Evolutionary conservation across 257 asterid genomes (phyloP), one percentile per base, ranked within the genome.

Genomic region (Haberlea rhodopensis): DNA sequence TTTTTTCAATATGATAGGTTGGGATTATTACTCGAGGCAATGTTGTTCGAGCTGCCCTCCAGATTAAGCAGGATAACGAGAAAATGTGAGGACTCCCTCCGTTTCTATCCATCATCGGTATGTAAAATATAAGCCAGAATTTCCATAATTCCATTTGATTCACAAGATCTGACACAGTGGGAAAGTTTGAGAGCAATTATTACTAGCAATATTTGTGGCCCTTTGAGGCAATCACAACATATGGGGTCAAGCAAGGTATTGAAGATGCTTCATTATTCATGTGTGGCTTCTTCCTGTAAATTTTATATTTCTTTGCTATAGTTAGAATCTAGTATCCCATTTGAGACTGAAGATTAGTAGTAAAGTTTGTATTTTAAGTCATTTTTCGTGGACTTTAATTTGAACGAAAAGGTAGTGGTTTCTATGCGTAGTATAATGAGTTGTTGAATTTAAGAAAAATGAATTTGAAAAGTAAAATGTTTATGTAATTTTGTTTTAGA

Each of bases 1-100:
- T 40, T 40, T 40, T 40, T 40, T 40, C 62, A 37, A 63, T n/a
- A 16, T 69, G 63, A 68, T 69, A 91, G 98, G 85, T 87, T 65
- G 98, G 98, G 53, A 84, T 91, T 37, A 79, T 91, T 59, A 89
- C 98, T 15, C 79, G 97, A 78, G 98, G 98, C 15, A 88, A 91
- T 56, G 89, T 91, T 28, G 90, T 91, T 27, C 84, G 91, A 73
- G 98, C 90, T 26, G 98, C 98, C 57, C 96, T 91, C 22, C 85
- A 82, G 60, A 86, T 91, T 68, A 91, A 82, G 78, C 85, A 68
- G 53, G 83, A 80, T 19, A 32, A 51, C 21, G 84, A 74, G 66
- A 65, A 71, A 29, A 46, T 68, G 67, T 74, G 78, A 79, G 37
- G 64, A 31, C 63, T 55, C 62, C 46, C 26, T 5, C 26, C 53